phyloP scores from a whole-genome alignment of 768 basidiomycete genomes.

The Mycena sanguinolenta region DNA sequence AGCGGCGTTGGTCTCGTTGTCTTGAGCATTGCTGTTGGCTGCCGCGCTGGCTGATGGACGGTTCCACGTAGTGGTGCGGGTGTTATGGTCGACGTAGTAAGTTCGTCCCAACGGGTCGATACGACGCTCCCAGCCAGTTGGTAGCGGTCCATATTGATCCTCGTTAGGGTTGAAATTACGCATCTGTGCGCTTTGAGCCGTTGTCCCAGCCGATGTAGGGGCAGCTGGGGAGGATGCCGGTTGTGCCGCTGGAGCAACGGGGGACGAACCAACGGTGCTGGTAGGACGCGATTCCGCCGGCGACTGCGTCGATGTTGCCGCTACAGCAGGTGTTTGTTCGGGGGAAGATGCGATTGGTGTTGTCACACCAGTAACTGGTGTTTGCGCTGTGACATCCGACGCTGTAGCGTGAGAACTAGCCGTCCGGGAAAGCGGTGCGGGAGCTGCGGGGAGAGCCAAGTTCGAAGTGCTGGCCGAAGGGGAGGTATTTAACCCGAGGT shows the following conservation, averaged over 20 bases:
- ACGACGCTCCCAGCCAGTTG: conserved; percentile 95
- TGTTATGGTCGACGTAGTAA: conserved; percentile 99
- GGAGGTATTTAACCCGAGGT: conserved; percentile 73
- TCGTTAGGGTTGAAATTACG: conserved; percentile 95
- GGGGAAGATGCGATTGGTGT: conserved; percentile 37
- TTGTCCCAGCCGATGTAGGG: conserved; percentile 54
- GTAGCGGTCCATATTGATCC: conserved; percentile 93
- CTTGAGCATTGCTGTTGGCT: conserved; percentile 78
- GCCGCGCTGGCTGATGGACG: conserved; percentile 85
- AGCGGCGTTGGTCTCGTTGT: conserved; percentile 86
- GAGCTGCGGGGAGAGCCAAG: conserved; percentile 51
- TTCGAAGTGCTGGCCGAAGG: conserved; percentile 71
- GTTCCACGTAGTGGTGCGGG: conserved; percentile 97
- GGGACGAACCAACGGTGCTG: conserved; percentile 36
- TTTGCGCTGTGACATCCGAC: conserved; percentile 57
- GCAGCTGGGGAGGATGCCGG: conserved; percentile 34
- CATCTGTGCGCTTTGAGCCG: conserved; percentile 66
- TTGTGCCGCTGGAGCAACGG: conserved; percentile 39
- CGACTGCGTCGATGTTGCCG: conserved; percentile 41
- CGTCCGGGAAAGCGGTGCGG: conserved; percentile 68
- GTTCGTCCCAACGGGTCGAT: conserved; percentile 96
- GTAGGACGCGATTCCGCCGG: conserved; percentile 32
- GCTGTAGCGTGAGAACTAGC: conserved; percentile 76
- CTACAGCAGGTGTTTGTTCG: conserved; percentile 40
- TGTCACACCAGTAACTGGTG: conserved; percentile 41